These are phyloP conservation scores for Vitis hybrid DNA, from an alignment of 177 flowering plant genomes.

Conservation along the genomic window DNA sequence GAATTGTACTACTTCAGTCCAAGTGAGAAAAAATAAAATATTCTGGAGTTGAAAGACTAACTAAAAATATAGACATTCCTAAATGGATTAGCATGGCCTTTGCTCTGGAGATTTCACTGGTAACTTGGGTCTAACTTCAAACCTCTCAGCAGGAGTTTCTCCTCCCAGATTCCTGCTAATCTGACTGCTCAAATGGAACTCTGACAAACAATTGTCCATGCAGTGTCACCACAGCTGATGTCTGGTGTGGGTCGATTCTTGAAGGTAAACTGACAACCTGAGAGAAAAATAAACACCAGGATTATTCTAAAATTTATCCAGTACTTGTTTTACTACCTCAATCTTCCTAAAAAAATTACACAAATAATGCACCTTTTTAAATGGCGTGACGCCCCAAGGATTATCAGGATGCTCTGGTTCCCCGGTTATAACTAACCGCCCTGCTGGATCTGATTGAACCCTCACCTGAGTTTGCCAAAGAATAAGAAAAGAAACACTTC, in stretches of 20 bases:
- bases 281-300: background rate
- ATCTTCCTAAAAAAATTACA: background rate
- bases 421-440: conserved; percentile 64
- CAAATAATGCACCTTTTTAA: conserved; percentile 47
- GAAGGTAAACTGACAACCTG: conserved; percentile 86
- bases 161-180: conserved; percentile 18
- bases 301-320: background rate
- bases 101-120: too few relatives aligned
- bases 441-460: conserved; percentile 69
- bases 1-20: too few relatives aligned
- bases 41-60: too few relatives aligned
- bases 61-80: too few relatives aligned
- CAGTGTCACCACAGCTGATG: conserved; percentile 89
- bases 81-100: too few relatives aligned
- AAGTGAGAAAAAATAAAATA: too few relatives aligned
- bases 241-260: conserved; percentile 89
- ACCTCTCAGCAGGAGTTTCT: background rate
- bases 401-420: conserved; percentile 59
- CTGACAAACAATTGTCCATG: conserved; percentile 90
- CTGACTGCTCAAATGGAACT: conserved; percentile 76
- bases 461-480: conserved; percentile 30
- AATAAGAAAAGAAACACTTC: background rate
- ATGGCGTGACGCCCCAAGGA: conserved; percentile 68
- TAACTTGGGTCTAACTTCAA: background rate
- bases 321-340: background rate